A percentile compares a stretch with the other conserved stretches of the same genome.
phyloP scores from a whole-genome alignment of 1,284 basidiomycete genomes.

The Filobasidium uniguttulatum region DNA sequence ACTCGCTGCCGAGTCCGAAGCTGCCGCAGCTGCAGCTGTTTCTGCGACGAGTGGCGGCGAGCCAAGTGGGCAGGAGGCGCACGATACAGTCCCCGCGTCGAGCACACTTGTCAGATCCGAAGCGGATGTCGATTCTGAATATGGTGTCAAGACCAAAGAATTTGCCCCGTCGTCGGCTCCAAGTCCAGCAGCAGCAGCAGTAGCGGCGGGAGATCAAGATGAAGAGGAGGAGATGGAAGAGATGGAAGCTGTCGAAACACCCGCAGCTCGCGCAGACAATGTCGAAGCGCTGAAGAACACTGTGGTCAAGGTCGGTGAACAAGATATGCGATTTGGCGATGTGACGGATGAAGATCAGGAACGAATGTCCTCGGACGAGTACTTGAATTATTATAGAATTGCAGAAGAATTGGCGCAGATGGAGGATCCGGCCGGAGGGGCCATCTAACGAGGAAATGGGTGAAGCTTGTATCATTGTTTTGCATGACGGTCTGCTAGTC shows the following conservation, averaged over 20 bases:
- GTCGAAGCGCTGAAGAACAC: neutral
- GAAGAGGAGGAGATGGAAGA: neutral
- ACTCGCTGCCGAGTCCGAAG: too few relatives aligned
- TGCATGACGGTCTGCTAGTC: too few relatives aligned
- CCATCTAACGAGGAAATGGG: too few relatives aligned
- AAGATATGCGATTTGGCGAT: conserved; percentile 1
- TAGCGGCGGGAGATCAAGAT: neutral
- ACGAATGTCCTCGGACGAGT: neutral
- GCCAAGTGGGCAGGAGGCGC: too few relatives aligned
- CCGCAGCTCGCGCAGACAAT: neutral
- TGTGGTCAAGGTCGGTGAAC: neutral
- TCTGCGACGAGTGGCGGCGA: too few relatives aligned
- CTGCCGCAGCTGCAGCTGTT: too few relatives aligned
- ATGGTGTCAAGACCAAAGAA: too few relatives aligned
- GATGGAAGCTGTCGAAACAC: neutral
- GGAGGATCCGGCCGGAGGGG: neutral
- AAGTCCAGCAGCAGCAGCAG: neutral
- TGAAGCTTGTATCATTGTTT: too few relatives aligned
- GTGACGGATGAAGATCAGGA: conserved; percentile 1
- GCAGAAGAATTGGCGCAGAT: neutral
- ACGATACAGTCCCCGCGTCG: too few relatives aligned
- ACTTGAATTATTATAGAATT: conserved; percentile 1
- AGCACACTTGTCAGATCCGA: too few relatives aligned
- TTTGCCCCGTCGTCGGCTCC: too few relatives aligned
- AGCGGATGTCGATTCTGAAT: too few relatives aligned